Evolutionary conservation across 2,329 filamentous ascomycete genomes (phyloP).

Genomic region (Hypoxylon sp.): DNA sequence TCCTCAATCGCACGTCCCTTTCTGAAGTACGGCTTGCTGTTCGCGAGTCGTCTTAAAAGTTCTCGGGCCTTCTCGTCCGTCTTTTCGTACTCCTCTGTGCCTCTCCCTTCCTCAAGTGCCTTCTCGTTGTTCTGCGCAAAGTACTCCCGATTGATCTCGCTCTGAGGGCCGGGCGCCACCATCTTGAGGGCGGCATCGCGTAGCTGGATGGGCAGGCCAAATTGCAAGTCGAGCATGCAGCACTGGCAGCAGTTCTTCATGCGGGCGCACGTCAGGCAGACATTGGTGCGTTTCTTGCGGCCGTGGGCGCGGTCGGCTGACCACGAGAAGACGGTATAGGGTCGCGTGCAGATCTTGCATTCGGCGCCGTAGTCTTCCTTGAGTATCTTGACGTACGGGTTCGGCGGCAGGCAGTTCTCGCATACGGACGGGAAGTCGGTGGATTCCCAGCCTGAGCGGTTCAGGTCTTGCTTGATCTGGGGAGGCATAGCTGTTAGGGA

Average conservation of each 20-base stretch:
- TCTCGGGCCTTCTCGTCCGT: conserved; percentile 97
- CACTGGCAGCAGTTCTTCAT: conserved; percentile 99
- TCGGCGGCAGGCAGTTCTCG: conserved; percentile 94
- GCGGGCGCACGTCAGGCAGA: conserved; percentile 95
- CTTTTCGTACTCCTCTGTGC: conserved; percentile 92
- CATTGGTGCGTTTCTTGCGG: conserved; percentile 92
- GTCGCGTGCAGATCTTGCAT: conserved; percentile 90
- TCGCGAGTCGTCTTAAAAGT: conserved; percentile 83
- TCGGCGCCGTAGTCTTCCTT: conserved; percentile 95
- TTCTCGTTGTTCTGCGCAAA: conserved; percentile 98
- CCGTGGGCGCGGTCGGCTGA: conserved; percentile 88
- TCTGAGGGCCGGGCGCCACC: conserved; percentile 92
- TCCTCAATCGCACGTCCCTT: conserved; percentile 83
- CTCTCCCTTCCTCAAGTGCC: conserved; percentile 90
- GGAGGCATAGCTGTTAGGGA: conserved; percentile 72
- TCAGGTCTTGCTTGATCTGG: conserved; percentile 95
- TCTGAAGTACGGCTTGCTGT: conserved; percentile 94
- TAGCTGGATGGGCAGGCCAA: conserved; percentile 93
- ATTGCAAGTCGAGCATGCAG: conserved; percentile 98
- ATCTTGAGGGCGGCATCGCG: conserved; percentile 97
- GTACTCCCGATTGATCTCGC: conserved; percentile 94
- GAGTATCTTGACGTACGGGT: conserved; percentile 98
- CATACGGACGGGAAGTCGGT: conserved; percentile 90
- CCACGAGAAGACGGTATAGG: conserved; percentile 96
- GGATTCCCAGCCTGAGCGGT: conserved; percentile 95